Percentiles rank a stretch among this genome's conserved stretches.
Conservation (phyloP, 1,139 yeast genomes). For the Yamadazyma oceani region DNA sequence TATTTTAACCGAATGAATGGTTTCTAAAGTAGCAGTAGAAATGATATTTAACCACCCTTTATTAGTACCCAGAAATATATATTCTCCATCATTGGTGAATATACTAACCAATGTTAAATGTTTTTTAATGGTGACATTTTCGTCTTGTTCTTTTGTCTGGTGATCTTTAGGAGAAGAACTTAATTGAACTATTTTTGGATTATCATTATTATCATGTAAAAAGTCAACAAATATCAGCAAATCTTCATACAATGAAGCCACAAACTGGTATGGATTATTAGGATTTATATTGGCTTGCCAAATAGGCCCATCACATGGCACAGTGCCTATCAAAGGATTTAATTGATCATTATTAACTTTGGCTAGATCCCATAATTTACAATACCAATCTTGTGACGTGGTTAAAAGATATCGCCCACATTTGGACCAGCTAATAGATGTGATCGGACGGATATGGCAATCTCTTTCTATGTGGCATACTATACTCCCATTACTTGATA, state of each 20-base stretch:
- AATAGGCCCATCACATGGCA: conserved; percentile 65
- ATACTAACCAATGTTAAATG: conserved; percentile 33
- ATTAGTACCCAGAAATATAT: conserved; percentile 72
- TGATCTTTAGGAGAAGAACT: conserved; percentile 25
- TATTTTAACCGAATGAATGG: conserved; percentile 53
- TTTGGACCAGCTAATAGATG: conserved; percentile 74
- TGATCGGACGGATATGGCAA: conserved; percentile 70
- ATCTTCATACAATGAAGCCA: conserved; percentile 52
- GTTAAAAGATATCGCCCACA: conserved; percentile 72
- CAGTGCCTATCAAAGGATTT: conserved; percentile 39
- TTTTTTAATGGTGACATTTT: conserved; percentile 18
- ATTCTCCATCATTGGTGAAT: conserved; percentile 46
- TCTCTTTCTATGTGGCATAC: conserved; percentile 55
- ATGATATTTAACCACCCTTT: conserved; percentile 73
- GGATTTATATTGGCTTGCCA: conserved; percentile 72
- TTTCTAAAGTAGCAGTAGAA: conserved; percentile 23
- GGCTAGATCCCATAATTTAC: conserved; percentile 77
- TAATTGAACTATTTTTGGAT: conserved; percentile 26
- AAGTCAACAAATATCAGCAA: conserved; percentile 57
- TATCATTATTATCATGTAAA: conserved; percentile 30
- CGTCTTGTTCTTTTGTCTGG: conserved; percentile 14
- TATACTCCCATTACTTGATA: conserved; percentile 55
- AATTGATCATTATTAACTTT: conserved; percentile 22
- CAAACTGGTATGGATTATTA: conserved; percentile 37
- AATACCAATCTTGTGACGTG: conserved; percentile 83